phyloP scores from a whole-genome alignment of 306 rosid species.

The Abrus precatorius region DNA sequence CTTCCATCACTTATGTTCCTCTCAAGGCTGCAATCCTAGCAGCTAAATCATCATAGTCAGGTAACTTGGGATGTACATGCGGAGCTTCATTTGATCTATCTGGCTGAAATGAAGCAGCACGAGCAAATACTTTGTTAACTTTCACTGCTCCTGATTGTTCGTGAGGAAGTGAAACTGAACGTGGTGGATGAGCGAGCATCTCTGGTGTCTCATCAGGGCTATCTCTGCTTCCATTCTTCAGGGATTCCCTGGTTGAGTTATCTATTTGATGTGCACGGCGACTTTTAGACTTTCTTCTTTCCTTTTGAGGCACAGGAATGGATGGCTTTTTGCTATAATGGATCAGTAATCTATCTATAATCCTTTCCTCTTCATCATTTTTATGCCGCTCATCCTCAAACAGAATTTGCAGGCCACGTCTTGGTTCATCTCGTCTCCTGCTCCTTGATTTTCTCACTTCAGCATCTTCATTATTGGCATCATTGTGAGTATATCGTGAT shows the following conservation, averaged over 20 bases:
- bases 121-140: conserved; percentile 67
- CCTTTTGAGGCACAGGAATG: conserved; percentile 60
- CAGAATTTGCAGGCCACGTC: conserved; percentile 78
- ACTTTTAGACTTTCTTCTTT: conserved; percentile 71
- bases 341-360: conserved; percentile 83
- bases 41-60: conserved; percentile 88
- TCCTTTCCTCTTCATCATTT: conserved; percentile 83
- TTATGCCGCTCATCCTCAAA: conserved; percentile 73
- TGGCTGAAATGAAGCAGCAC: conserved; percentile 89
- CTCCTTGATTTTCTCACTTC: conserved; percentile 71
- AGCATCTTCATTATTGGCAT: conserved; percentile 58
- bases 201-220: conserved; percentile 56
- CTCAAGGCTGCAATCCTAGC: conserved; percentile 86
- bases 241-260: conserved; percentile 35
- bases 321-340: conserved; percentile 87
- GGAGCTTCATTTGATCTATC: conserved; percentile 68
- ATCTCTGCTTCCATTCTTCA: conserved; percentile 53
- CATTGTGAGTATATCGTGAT: conserved; percentile 61
- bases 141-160: conserved; percentile 61
- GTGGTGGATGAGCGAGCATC: conserved; percentile 52
- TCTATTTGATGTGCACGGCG: conserved; percentile 62
- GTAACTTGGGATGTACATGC: conserved; percentile 97
- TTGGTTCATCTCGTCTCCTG: conserved; percentile 71
- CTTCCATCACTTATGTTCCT: conserved; percentile 61
- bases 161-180: conserved; percentile 81